These are phyloP conservation scores for Syzygium grande DNA, from an alignment of 345 rosid genomes.

Conservation along the genomic window DNA sequence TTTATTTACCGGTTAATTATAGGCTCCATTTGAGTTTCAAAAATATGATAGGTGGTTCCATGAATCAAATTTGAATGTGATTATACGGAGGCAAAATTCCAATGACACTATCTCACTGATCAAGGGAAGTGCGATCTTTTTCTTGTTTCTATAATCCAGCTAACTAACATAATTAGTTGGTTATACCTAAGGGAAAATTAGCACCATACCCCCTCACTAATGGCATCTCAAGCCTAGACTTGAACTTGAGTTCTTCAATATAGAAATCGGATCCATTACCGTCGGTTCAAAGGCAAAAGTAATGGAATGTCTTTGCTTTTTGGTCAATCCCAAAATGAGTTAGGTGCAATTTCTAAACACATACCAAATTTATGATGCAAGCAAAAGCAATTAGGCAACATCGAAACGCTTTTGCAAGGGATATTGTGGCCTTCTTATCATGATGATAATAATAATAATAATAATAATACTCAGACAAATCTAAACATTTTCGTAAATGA, in stretches of 20 bases:
- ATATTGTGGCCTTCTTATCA: no score
- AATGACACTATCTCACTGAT: background rate
- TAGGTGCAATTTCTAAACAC: background rate
- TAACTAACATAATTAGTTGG: background rate
- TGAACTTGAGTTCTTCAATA: background rate
- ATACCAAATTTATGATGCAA: background rate
- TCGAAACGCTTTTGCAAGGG: background rate
- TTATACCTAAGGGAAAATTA: background rate
- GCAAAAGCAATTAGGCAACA: background rate
- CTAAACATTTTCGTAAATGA: no score
- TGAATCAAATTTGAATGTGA: background rate
- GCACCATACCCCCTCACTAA: background rate
- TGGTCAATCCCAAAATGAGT: background rate
- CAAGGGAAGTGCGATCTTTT: background rate
- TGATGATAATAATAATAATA: no score
- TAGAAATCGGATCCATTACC: background rate
- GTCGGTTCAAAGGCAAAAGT: background rate
- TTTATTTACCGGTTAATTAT: background rate
- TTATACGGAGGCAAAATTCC: background rate
- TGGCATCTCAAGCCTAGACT: background rate
- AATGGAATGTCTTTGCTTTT: background rate
- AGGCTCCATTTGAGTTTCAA: background rate
- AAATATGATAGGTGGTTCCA: background rate
- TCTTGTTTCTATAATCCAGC: background rate
- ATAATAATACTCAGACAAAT: no score